Evolutionary conservation across 345 rosid genomes (phyloP), one percentile per base, ranked within the genome.

Genomic region (Dimocarpus longan): DNA sequence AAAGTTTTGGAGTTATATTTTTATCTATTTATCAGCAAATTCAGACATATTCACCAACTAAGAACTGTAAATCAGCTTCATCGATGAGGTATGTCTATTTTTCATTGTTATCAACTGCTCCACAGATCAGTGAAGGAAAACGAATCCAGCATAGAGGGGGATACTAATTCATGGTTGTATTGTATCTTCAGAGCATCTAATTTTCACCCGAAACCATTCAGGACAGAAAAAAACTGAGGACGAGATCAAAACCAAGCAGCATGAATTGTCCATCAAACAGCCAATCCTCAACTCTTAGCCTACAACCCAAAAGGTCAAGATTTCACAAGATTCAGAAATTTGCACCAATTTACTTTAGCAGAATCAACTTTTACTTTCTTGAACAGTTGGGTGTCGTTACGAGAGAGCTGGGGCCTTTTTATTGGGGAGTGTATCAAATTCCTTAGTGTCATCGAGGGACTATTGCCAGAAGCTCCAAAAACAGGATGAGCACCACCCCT

Each of bases 381-480:
- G 85, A 96, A 96, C 81, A 91, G 80, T 52, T 89, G 91, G 79
- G 85, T 81, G 75, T 91, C 93, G 68, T 80, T 83, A 28, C 97
- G 97, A 77, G 97, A 92, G 67, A 91, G 91, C 88, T 93, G 99
- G 77, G 97, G 94, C 71, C 98, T 91, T 84, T 93, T 94, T 72
- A 96, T 90, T 8, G 98, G 99, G 74, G 99, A 96, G 69, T 93
- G 88, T 71, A 96, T 91, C 85, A 96, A 85, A 87, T 96, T 96
- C 81, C 97, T 87, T 71, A 94, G 75, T 13, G 95, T 89, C 91
- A 84, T 87, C 39, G 98, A 87, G 50, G 98, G 92, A 76, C 91
- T 93, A 66, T 83, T 67, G 87, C 26, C 83, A 80, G 88, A 86
- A 72, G 86, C 80, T 71, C 89, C 89, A 73, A 88, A 92, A 78